phyloP scores from a whole-genome alignment of 2,329 filamentous ascomycete species.

The Paraphaeosphaeria minitans region DNA sequence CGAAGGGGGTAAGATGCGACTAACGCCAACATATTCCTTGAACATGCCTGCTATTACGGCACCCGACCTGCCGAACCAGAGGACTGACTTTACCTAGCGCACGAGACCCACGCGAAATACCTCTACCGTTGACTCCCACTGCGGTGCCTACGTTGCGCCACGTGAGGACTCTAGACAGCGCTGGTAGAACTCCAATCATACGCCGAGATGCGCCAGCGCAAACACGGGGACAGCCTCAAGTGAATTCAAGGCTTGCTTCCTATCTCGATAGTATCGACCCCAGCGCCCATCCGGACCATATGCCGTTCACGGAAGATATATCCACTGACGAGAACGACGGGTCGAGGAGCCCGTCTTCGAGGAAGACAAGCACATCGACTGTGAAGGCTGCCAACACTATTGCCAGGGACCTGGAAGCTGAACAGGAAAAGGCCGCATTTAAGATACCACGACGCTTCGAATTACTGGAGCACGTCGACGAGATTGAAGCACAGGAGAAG shows the following conservation, averaged over 20 bases:
- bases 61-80: background rate
- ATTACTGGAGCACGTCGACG: background rate
- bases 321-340: background rate
- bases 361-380: constrained; percentile 24
- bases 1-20: background rate
- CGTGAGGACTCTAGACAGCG: constrained; percentile 30
- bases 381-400: constrained; percentile 16
- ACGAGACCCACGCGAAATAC: constrained; percentile 4
- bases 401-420: background rate
- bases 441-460: background rate
- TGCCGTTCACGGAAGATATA: background rate
- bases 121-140: constrained; percentile 10
- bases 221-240: constrained; percentile 3
- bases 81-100: background rate
- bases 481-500: background rate
- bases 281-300: background rate
- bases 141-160: constrained; percentile 16
- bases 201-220: background rate
- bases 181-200: constrained; percentile 25
- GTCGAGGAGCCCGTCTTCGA: constrained; percentile 3
- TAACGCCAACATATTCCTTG: too few relatives aligned
- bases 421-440: background rate
- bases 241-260: constrained; percentile 9
- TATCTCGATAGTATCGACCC: constrained; percentile 8
- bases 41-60: too few relatives aligned